A percentile compares a stretch with the other conserved stretches of the same genome.
These are phyloP conservation scores for Malassezia japonica DNA, from an alignment of 1,284 basidiomycete species.

Conservation along the genomic window DNA sequence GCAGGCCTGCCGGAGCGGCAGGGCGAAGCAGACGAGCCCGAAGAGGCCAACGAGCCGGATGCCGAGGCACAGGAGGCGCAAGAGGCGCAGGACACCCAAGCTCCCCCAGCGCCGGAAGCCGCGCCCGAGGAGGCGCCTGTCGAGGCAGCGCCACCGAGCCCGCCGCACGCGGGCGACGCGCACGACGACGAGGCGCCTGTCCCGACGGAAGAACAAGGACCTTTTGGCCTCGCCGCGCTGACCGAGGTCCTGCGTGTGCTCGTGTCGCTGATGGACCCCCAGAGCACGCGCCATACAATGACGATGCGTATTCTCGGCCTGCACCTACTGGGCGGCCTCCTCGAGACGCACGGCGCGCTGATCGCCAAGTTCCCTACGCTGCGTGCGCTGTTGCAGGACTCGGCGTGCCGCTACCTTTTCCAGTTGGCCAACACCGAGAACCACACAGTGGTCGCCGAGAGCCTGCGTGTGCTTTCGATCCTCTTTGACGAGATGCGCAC, in stretches of 20 bases:
- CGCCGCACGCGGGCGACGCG: background rate
- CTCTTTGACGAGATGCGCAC: constrained; percentile 78
- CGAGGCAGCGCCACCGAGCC: background rate
- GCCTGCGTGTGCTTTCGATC: constrained; percentile 74
- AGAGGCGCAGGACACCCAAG: background rate
- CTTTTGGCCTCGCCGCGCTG: constrained; percentile 83
- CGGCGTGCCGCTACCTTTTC: constrained; percentile 91
- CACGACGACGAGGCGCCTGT: background rate
- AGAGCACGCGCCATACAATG: constrained; percentile 87
- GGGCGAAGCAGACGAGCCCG: constrained; percentile 1
- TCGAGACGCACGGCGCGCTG: constrained; percentile 70
- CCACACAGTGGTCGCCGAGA: constrained; percentile 64
- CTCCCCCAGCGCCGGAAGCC: background rate
- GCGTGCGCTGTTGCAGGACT: constrained; percentile 65
- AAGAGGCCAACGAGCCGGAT: constrained; percentile 9
- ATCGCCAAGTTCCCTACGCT: constrained; percentile 63
- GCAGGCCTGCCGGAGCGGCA: constrained; percentile 28
- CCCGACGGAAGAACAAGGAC: constrained; percentile 13
- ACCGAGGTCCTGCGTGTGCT: constrained; percentile 87
- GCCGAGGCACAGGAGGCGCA: constrained; percentile 2
- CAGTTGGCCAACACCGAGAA: constrained; percentile 61
- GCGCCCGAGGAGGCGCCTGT: background rate
- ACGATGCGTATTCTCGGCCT: constrained; percentile 85
- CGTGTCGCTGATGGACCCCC: constrained; percentile 87
- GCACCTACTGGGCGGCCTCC: constrained; percentile 74